Evolutionary conservation across 176 grass and related monocot species (phyloP).

Genomic region (Coix lacrymajobi): DNA sequence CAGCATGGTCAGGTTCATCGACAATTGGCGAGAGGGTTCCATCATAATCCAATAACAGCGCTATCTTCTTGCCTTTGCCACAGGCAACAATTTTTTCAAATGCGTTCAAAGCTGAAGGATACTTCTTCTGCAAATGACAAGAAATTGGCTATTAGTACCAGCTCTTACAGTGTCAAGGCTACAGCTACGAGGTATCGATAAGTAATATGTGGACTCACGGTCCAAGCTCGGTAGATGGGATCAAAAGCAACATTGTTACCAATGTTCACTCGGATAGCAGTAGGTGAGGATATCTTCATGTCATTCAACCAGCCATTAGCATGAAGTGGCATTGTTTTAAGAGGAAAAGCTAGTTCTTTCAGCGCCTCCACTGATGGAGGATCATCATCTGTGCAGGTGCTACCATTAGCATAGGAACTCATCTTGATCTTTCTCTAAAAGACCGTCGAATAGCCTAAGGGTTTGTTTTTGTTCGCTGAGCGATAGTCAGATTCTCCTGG

Average conservation of each 20-base stretch:
- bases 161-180: not conserved
- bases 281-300: constrained; percentile 48
- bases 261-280: constrained; percentile 18
- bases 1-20: constrained; percentile 45
- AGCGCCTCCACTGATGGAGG: not conserved
- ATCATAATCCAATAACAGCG: constrained; percentile 50
- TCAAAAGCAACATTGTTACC: constrained; percentile 2
- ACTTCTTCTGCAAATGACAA: constrained; percentile 40
- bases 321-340: constrained; percentile 3
- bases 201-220: constrained; percentile 20
- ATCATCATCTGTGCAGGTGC: not conserved
- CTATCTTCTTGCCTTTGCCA: constrained; percentile 36
- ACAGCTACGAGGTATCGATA: not conserved
- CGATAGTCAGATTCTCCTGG: not conserved
- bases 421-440: constrained; percentile 6
- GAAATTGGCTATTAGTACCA: not conserved
- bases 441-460: not conserved
- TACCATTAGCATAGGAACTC: constrained; percentile 23
- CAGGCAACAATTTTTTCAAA: constrained; percentile 36
- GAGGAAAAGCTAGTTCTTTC: constrained; percentile 1
- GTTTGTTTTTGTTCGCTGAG: not conserved
- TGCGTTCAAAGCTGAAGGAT: constrained; percentile 47
- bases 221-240: constrained; percentile 33
- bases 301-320: constrained; percentile 29
- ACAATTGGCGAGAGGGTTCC: constrained; percentile 55